Percentiles rank a stretch among this genome's conserved stretches.
Evolutionary conservation across 345 rosid genomes (phyloP).

Genomic region (Syzygium oleosum): DNA sequence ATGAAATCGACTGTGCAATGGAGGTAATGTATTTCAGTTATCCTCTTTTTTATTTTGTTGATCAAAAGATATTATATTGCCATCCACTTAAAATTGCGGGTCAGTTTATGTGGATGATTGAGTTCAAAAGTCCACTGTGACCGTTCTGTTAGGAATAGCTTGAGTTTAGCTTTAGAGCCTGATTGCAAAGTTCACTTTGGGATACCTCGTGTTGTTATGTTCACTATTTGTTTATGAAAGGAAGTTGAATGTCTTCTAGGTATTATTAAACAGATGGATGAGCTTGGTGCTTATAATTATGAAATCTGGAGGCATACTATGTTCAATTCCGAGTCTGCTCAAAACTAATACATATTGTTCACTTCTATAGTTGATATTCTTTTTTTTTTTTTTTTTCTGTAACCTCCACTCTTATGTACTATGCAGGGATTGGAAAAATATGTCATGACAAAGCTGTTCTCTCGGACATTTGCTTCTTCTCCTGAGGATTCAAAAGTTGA

Average conservation of each 20-base stretch:
- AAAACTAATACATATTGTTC: neutral
- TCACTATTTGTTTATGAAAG: neutral
- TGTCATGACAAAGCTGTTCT: constrained; percentile 41
- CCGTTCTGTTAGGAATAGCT: neutral
- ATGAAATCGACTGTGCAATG: constrained; percentile 34
- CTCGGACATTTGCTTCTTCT: constrained; percentile 37
- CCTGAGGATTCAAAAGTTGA: constrained; percentile 36
- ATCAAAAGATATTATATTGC: neutral
- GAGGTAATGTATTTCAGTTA: neutral
- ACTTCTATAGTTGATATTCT: neutral
- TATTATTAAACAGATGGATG: neutral
- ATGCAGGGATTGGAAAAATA: constrained; percentile 55
- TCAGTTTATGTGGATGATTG: neutral
- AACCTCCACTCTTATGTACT: neutral
- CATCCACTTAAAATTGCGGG: neutral
- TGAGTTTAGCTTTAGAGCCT: neutral
- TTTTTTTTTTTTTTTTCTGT: neutral
- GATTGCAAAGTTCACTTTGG: neutral
- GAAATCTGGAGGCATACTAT: neutral
- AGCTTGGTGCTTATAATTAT: neutral
- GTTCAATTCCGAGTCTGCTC: neutral
- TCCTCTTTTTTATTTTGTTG: neutral
- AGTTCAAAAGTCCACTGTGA: neutral
- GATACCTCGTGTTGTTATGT: neutral
- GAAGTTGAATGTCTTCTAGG: neutral